phyloP scores from a whole-genome alignment of 2,329 filamentous ascomycete genomes.

The Botryotinia narcissicola region DNA sequence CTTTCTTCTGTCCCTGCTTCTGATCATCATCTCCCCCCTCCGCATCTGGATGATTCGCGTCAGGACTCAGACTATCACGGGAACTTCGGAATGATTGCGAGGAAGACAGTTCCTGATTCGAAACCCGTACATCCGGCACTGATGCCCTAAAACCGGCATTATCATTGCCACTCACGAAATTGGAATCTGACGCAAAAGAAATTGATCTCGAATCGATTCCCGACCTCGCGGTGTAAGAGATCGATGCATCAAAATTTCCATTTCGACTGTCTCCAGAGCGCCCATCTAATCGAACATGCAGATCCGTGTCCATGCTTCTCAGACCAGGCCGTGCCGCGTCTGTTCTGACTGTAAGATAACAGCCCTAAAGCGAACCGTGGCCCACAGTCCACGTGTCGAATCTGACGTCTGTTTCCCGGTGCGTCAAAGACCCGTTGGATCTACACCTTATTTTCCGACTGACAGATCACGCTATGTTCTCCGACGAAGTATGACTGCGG shows the following conservation, averaged over 20 bases:
- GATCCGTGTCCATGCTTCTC: slow-evolving; percentile 13
- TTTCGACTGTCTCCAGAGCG: neutral
- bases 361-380: slow-evolving; percentile 5
- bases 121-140: neutral
- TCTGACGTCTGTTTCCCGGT: neutral
- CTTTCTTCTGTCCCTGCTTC: slow-evolving; percentile 9
- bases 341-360: neutral
- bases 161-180: neutral
- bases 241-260: neutral
- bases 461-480: slow-evolving; percentile 8
- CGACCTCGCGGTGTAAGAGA: neutral
- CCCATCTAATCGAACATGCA: neutral
- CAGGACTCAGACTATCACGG: neutral
- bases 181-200: neutral
- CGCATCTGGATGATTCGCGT: neutral
- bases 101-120: neutral
- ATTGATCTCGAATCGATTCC: neutral
- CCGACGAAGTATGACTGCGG: neutral
- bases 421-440: neutral
- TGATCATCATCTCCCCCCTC: neutral
- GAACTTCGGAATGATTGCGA: slow-evolving; percentile 3
- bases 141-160: neutral
- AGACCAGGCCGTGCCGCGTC: slow-evolving; percentile 7
- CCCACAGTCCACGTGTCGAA: slow-evolving; percentile 3
- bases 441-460: neutral